Evolutionary conservation across 169 alveolate genomes (phyloP), one percentile per base, ranked within the genome.

Genomic region (Perkinsus olseni): DNA sequence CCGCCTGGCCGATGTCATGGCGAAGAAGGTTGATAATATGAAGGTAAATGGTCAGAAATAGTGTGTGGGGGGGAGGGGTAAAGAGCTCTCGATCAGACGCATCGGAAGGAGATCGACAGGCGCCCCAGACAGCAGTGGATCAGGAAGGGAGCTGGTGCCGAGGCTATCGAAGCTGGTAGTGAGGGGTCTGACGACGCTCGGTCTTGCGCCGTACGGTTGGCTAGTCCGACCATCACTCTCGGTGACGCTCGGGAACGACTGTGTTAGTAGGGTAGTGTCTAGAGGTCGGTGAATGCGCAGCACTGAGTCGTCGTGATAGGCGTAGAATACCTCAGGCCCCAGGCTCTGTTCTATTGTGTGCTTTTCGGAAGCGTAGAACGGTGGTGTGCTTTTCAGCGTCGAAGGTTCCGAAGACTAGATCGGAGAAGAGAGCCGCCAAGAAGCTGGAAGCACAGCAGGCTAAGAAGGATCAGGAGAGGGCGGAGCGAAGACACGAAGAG

Each of bases 381-480:
- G 50, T 40, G 82, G 1, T 13, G 28, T 62, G 1, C 4, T 13
- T 4, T 62, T 62, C 34, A 62, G 82, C 82, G 82, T 62, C 82
- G 28, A 62, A 62, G 82, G 82, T 62, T 4, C 82, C 82, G 36
- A 62, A 62, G 82, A 62, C 37, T 3, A 62, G 82, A 62, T 62
- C 82, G 37, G 82, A 62, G 82, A 62, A 62, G 31, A 4, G 82
- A 21, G 82, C 82, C 8, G 82, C 82, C 17, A 62, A 24, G 82
- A 62, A 62, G 82, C 31, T 62, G 82, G 82, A 62, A 28, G 82
- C 17, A 13, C 82, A 62, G 82, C 82, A 62, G 82, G 82, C 82
- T 8, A 62, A 62, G 82, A 62, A 62, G 82, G 82, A 62, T 62
- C 82, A 62, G 82, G 82, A 62, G 82, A 62, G 82, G 82, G 82